A percentile compares a stretch with the other conserved stretches of the same genome.
phyloP scores from a whole-genome alignment of 352 stramenopile species.

The Phytophthora aleatoria region DNA sequence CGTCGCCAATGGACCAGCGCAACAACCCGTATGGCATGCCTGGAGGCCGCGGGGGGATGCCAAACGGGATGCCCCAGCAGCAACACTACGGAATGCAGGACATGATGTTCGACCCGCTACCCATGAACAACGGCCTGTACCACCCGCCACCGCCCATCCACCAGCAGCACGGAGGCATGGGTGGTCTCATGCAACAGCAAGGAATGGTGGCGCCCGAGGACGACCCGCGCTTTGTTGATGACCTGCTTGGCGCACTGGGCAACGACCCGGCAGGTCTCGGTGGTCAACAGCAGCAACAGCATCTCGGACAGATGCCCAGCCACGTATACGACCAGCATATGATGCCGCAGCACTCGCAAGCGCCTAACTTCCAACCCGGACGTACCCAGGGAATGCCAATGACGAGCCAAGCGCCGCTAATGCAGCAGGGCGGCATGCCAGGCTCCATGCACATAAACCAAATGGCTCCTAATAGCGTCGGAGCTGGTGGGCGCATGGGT shows the following conservation, averaged over 20 bases:
- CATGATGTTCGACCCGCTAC: slow-evolving; percentile 79
- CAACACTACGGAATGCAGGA: slow-evolving; percentile 72
- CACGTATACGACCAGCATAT: slow-evolving; percentile 72
- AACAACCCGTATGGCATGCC: slow-evolving; percentile 66
- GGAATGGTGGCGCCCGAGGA: slow-evolving; percentile 64
- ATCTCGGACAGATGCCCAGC: slow-evolving; percentile 55
- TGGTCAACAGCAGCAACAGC: slow-evolving; percentile 66
- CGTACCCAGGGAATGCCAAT: slow-evolving; percentile 34
- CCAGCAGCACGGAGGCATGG: slow-evolving; percentile 50
- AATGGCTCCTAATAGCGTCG: slow-evolving; percentile 26
- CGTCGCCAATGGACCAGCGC: slow-evolving; percentile 56
- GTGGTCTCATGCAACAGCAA: slow-evolving; percentile 46
- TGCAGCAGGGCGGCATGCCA: slow-evolving; percentile 35
- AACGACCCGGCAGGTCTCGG: slow-evolving; percentile 55
- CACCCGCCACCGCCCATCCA: slow-evolving; percentile 42
- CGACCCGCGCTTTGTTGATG: slow-evolving; percentile 53
- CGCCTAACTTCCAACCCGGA: slow-evolving; percentile 26
- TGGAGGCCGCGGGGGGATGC: slow-evolving; percentile 38
- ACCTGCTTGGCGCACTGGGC: slow-evolving; percentile 68
- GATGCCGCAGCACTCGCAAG: slow-evolving; percentile 46
- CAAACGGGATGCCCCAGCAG: slow-evolving; percentile 45
- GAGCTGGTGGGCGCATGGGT: slow-evolving; percentile 19
- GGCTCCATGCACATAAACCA: slow-evolving; percentile 42
- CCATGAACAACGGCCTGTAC: slow-evolving; percentile 66
- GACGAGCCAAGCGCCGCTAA: slow-evolving; percentile 37